Evolutionary conservation across 2,329 filamentous ascomycete species (phyloP).

Genomic region (Waltergamsia citrina): DNA sequence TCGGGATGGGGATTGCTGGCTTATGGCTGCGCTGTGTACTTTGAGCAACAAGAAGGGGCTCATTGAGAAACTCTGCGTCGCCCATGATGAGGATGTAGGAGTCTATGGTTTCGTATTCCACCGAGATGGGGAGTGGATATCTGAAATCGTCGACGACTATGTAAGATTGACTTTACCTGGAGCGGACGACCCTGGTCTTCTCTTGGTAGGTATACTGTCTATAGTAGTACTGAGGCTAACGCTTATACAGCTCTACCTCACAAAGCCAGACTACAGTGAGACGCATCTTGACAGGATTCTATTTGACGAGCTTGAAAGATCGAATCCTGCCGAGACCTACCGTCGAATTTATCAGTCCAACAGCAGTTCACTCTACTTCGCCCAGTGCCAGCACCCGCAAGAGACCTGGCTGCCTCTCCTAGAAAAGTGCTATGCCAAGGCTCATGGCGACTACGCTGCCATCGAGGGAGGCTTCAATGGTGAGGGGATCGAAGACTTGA

Average conservation of each 20-base stretch:
- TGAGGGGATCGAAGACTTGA: conserved; percentile 50
- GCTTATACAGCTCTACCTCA: too few relatives aligned
- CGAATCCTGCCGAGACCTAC: conserved; percentile 49
- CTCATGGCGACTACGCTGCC: conserved; percentile 67
- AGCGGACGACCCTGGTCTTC: too few relatives aligned
- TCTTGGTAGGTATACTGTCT: too few relatives aligned
- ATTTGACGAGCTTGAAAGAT: conserved; percentile 33
- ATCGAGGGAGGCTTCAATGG: conserved; percentile 64
- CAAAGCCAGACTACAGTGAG: conserved; percentile 53
- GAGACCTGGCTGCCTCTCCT: conserved; percentile 74
- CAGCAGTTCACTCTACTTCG: conserved; percentile 67
- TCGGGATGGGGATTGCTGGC: conserved; percentile 74
- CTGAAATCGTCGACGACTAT: conserved; percentile 48
- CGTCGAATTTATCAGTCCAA: conserved; percentile 64
- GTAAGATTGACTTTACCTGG: too few relatives aligned
- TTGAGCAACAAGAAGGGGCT: conserved; percentile 63
- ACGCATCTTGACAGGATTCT: conserved; percentile 34
- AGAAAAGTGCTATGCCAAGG: conserved; percentile 75
- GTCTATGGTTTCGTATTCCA: conserved; percentile 84
- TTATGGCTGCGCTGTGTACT: conserved; percentile 71
- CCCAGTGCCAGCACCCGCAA: conserved; percentile 63
- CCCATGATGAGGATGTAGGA: conserved; percentile 60
- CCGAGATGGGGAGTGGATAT: conserved; percentile 66
- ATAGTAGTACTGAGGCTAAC: too few relatives aligned
- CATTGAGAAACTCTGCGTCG: conserved; percentile 67